Evolutionary conservation across 441 rosid species (phyloP).

Genomic region (Populus hybrid): DNA sequence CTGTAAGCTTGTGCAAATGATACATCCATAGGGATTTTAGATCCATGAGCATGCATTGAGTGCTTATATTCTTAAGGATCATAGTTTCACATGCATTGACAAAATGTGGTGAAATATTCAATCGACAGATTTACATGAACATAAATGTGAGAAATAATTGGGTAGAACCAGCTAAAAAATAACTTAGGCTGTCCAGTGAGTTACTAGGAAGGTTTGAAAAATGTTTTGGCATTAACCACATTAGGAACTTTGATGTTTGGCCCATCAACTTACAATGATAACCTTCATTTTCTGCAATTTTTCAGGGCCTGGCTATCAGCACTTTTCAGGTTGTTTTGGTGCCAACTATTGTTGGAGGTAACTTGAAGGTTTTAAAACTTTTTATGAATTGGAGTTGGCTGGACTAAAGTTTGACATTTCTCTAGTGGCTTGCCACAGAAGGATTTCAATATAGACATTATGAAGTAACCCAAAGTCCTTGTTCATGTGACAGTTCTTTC

Average conservation of each 20-base stretch:
- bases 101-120: not conserved
- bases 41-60: not conserved
- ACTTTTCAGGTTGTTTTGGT: slow-evolving; percentile 95
- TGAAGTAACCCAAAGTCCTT: slow-evolving; percentile 13
- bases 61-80: not conserved
- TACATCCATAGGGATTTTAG: not conserved
- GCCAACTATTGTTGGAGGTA: slow-evolving; percentile 86
- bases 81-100: not conserved
- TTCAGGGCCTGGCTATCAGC: slow-evolving; percentile 89
- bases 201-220: not conserved
- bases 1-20: not conserved
- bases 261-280: slow-evolving; percentile 8
- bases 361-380: slow-evolving; percentile 7
- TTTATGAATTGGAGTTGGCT: slow-evolving; percentile 10
- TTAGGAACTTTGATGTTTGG: not conserved
- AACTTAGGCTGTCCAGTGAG: not conserved
- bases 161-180: not conserved
- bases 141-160: not conserved
- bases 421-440: not conserved
- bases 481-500: slow-evolving; percentile 56
- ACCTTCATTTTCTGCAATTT: slow-evolving; percentile 4
- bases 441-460: not conserved
- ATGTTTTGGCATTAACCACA: not conserved
- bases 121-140: not conserved
- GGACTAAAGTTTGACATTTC: slow-evolving; percentile 5